Conservation (phyloP, 345 rosid species). For the Euphorbia pulcherrima region DNA sequence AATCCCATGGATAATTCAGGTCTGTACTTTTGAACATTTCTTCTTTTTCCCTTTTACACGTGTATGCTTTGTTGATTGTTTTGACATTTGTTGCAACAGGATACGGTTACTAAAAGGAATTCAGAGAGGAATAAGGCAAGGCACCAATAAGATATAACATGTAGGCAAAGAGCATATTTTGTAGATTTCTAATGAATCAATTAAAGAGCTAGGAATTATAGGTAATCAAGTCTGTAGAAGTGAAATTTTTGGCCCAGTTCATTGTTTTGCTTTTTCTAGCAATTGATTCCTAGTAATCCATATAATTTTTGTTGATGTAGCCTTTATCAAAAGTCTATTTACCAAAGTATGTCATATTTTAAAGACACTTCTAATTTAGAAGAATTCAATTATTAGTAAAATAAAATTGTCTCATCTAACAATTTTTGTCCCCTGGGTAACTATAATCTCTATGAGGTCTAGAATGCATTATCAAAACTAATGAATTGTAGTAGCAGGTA, state of each 20-base stretch:
- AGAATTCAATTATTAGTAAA: no score
- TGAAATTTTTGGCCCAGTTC: constrained; percentile 20
- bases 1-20: constrained; percentile 99
- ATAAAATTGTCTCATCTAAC: no score
- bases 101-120: constrained; percentile 36
- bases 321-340: no score
- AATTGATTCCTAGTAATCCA: background rate
- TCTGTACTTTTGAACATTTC: constrained; percentile 9
- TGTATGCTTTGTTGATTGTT: background rate
- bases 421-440: no score
- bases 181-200: constrained; percentile 15
- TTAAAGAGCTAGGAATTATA: background rate
- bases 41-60: no score
- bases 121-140: background rate
- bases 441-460: no score
- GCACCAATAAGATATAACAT: constrained; percentile 4
- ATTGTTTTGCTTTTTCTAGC: background rate
- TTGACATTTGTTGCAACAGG: constrained; percentile 28
- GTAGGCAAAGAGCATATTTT: background rate
- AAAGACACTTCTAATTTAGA: no score
- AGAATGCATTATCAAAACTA: no score
- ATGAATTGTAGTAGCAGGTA: no score
- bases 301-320: background rate
- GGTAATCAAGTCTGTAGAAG: constrained; percentile 19
- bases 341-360: no score